Conservation (phyloP, 768 basidiomycete genomes). For the Astraeus odoratus region DNA sequence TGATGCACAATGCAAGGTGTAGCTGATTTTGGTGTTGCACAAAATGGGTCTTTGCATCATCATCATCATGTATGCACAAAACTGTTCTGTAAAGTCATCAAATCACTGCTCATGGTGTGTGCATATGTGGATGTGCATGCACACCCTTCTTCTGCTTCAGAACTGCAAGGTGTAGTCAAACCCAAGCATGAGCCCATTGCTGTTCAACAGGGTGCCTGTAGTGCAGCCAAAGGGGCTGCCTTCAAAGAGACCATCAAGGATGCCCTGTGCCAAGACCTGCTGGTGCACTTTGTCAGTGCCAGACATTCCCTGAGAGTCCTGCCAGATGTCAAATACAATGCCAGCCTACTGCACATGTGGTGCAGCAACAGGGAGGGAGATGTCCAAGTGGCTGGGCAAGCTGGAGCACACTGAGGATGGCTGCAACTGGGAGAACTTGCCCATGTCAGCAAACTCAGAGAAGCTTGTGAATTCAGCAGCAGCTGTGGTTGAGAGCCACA, state of each 20-base stretch:
- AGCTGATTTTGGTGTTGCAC: too few relatives aligned
- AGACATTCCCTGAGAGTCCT: neutral
- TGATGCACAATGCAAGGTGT: too few relatives aligned
- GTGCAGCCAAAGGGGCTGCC: neutral
- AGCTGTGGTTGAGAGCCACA: neutral
- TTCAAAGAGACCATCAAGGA: neutral
- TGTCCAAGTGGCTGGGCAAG: constrained; percentile 31
- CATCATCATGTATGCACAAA: too few relatives aligned
- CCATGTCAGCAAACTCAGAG: constrained; percentile 1
- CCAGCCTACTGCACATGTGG: constrained; percentile 17
- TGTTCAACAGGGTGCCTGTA: neutral
- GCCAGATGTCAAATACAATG: neutral
- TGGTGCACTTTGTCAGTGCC: neutral
- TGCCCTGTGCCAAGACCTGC: neutral
- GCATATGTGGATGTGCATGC: too few relatives aligned
- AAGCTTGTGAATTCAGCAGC: constrained; percentile 7
- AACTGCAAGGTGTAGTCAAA: neutral
- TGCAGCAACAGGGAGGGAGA: constrained; percentile 23
- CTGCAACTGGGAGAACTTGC: constrained; percentile 20
- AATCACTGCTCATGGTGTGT: too few relatives aligned
- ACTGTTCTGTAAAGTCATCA: too few relatives aligned
- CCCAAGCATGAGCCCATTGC: neutral
- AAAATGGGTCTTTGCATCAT: too few relatives aligned
- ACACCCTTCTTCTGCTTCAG: too few relatives aligned
- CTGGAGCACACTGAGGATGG: constrained; percentile 39